These are phyloP conservation scores for Dacryopinax primogenitus DNA, from an alignment of 768 basidiomycete species.

Conservation along the genomic window DNA sequence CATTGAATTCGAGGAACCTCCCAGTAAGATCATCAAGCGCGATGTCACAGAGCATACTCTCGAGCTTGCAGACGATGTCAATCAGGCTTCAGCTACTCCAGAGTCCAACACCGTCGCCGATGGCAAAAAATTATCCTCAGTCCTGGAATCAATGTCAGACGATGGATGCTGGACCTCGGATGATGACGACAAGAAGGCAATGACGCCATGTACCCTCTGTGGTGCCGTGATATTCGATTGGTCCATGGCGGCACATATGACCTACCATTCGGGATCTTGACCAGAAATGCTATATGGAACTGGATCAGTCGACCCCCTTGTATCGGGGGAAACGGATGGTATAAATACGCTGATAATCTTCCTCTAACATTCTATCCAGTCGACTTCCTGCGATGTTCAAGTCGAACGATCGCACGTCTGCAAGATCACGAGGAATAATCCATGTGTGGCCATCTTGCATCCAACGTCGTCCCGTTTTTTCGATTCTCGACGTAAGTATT, in stretches of 20 bases:
- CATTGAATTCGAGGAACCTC: neutral
- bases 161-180: neutral
- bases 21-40: neutral
- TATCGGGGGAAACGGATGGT: no score
- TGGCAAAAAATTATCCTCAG: neutral
- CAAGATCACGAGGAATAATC: no score
- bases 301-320: no score
- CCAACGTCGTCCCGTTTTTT: no score
- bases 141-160: neutral
- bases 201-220: neutral
- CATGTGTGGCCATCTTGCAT: no score
- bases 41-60: neutral
- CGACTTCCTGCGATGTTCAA: no score
- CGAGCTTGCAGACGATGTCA: neutral
- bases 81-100: no score
- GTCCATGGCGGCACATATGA: neutral
- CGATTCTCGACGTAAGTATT: no score
- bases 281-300: no score
- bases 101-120: neutral
- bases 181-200: neutral
- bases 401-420: no score
- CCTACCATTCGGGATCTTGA: neutral
- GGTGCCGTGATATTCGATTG: neutral
- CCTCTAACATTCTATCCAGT: no score
- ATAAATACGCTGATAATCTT: no score